Evolutionary conservation across 2,329 filamentous ascomycete genomes (phyloP).

Genomic region (Hypocrella siamensis): DNA sequence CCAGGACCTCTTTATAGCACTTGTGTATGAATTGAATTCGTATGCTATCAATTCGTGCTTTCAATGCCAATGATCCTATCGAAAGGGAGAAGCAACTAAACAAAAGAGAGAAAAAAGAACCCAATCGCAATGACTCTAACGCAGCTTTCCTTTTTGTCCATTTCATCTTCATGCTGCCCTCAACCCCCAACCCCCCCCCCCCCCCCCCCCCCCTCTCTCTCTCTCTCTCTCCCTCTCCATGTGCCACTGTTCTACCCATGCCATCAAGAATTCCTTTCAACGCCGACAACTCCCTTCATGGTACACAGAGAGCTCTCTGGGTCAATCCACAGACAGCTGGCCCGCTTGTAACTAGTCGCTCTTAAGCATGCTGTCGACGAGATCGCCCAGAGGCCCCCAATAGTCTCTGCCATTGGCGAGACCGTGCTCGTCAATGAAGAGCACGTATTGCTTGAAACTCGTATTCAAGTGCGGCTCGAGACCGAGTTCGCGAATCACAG

Average conservation of each 20-base stretch:
- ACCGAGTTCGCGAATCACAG: slow-evolving; percentile 84
- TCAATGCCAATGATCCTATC: too few species aligned
- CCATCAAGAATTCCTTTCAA: too few species aligned
- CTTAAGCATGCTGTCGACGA: slow-evolving; percentile 94
- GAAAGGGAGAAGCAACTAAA: neutral
- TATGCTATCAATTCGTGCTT: slow-evolving; percentile 1
- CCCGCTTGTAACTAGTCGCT: slow-evolving; percentile 42
- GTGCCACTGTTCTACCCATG: too few species aligned
- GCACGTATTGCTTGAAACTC: slow-evolving; percentile 98
- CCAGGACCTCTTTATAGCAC: too few species aligned
- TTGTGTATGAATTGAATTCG: too few species aligned
- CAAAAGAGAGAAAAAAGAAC: neutral
- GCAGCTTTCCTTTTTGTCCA: neutral
- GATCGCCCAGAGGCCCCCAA: slow-evolving; percentile 86
- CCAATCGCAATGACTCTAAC: neutral
- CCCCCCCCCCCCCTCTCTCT: too few species aligned
- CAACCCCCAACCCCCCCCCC: too few species aligned
- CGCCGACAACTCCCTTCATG: too few species aligned
- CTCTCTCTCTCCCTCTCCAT: too few species aligned
- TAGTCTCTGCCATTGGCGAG: slow-evolving; percentile 90
- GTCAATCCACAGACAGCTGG: too few species aligned
- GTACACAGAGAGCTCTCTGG: too few species aligned
- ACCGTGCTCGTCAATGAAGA: slow-evolving; percentile 94
- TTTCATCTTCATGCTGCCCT: neutral
- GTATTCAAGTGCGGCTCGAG: slow-evolving; percentile 96